Percentiles rank a stretch among this genome's conserved stretches.
Conservation (phyloP, 495 filamentous ascomycete genomes). For the Aspergillus sclerotiicarbonarius region DNA sequence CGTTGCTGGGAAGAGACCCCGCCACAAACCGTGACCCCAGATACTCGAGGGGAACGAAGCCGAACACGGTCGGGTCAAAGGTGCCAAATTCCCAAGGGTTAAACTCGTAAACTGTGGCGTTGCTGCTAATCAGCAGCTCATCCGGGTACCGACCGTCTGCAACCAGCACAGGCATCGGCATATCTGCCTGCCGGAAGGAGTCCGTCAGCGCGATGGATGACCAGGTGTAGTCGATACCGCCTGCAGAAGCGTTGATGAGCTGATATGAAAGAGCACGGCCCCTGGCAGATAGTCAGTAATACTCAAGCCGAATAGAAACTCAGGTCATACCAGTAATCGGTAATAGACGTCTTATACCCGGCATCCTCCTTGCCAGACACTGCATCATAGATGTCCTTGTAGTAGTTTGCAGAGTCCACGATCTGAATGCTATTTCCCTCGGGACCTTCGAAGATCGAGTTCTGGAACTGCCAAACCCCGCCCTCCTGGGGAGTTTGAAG, state of each 20-base stretch:
- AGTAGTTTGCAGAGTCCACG: conserved; percentile 62
- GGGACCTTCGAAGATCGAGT: conserved; percentile 73
- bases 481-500: conserved; percentile 47
- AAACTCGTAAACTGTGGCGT: conserved; percentile 83
- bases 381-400: conserved; percentile 56
- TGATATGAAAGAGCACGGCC: conserved; percentile 78
- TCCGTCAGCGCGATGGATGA: conserved; percentile 74
- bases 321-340: conserved; percentile 72
- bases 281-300: conserved; percentile 25
- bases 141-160: conserved; percentile 70
- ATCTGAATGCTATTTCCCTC: conserved; percentile 50
- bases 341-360: conserved; percentile 73
- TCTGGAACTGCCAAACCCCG: conserved; percentile 71
- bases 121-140: conserved; percentile 62
- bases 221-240: conserved; percentile 79
- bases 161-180: conserved; percentile 81
- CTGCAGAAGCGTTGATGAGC: conserved; percentile 72
- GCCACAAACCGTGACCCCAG: conserved; percentile 75
- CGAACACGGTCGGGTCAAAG: conserved; percentile 77
- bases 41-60: conserved; percentile 72
- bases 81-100: conserved; percentile 86
- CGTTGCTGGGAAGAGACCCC: conserved; percentile 57
- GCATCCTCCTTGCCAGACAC: conserved; percentile 66
- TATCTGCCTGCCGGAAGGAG: conserved; percentile 65
- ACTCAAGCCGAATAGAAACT: conserved; percentile 13